phyloP scores from a whole-genome alignment of 306 rosid genomes.

The Clitoria ternatea region DNA sequence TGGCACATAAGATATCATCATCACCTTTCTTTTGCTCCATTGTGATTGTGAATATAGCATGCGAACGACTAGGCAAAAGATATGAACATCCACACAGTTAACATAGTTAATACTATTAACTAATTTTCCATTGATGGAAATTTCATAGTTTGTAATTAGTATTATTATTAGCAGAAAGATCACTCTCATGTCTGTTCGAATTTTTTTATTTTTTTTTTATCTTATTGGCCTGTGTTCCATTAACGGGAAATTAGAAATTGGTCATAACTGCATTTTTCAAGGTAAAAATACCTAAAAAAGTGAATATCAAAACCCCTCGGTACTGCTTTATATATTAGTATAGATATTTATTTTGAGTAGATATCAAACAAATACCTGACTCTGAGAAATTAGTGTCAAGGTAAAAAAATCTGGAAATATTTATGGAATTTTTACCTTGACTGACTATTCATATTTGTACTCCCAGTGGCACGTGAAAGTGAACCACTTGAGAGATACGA shows the following conservation, averaged over 20 bases:
- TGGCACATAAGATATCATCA: conserved; percentile 88
- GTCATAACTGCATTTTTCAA: too few species aligned
- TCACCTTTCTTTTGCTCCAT: conserved; percentile 94
- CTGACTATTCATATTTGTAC: conserved; percentile 92
- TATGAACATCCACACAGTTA: not conserved
- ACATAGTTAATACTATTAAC: not conserved
- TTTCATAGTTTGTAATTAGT: too few species aligned
- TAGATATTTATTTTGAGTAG: too few species aligned
- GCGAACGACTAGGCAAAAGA: conserved; percentile 69
- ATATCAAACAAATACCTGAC: too few species aligned
- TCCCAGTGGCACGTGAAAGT: conserved; percentile 78
- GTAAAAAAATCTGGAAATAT: not conserved
- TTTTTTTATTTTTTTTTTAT: too few species aligned
- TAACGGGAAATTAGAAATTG: too few species aligned
- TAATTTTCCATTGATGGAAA: conserved; percentile 21
- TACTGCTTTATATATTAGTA: too few species aligned
- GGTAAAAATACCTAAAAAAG: too few species aligned
- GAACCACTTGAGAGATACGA: conserved; percentile 70
- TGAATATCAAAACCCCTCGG: too few species aligned
- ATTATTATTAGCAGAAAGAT: too few species aligned
- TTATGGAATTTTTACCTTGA: conserved; percentile 58
- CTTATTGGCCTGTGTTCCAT: too few species aligned
- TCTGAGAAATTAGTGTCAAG: not conserved
- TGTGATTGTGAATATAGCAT: conserved; percentile 91
- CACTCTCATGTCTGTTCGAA: too few species aligned